phyloP scores from a whole-genome alignment of 176 grass and related monocot genomes.

The Rhynchospora pubera region DNA sequence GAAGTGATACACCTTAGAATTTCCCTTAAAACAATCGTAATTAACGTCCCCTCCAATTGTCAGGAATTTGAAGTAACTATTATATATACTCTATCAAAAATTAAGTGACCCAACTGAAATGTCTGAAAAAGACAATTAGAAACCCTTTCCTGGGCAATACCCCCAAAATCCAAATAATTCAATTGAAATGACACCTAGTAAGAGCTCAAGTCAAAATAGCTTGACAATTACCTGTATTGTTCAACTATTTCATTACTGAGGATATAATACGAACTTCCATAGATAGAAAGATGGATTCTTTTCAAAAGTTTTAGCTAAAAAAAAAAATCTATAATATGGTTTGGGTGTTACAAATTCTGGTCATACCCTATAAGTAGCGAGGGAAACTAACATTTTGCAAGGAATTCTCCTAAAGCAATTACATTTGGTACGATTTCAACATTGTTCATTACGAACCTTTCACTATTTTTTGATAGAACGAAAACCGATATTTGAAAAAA shows the following conservation, averaged over 20 bases:
- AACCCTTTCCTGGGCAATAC: not conserved
- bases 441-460: no score
- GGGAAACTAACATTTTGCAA: no score
- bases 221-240: not conserved
- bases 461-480: no score
- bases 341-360: not conserved
- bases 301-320: not conserved
- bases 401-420: no score
- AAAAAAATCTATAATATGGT: not conserved
- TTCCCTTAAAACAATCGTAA: not conserved
- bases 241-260: not conserved
- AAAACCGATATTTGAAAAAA: no score
- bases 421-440: no score
- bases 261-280: not conserved
- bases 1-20: not conserved
- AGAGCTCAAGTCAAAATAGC: not conserved
- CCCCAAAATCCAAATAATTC: not conserved
- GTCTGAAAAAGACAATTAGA: not conserved
- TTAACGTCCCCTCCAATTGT: not conserved
- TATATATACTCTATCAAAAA: not conserved
- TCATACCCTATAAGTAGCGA: not conserved
- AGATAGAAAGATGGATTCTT: not conserved
- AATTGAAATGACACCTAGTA: not conserved
- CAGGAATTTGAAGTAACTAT: not conserved
- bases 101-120: not conserved